phyloP scores from a whole-genome alignment of 1,284 basidiomycete species.

The Austroboletus olivaceoglutinosus region DNA sequence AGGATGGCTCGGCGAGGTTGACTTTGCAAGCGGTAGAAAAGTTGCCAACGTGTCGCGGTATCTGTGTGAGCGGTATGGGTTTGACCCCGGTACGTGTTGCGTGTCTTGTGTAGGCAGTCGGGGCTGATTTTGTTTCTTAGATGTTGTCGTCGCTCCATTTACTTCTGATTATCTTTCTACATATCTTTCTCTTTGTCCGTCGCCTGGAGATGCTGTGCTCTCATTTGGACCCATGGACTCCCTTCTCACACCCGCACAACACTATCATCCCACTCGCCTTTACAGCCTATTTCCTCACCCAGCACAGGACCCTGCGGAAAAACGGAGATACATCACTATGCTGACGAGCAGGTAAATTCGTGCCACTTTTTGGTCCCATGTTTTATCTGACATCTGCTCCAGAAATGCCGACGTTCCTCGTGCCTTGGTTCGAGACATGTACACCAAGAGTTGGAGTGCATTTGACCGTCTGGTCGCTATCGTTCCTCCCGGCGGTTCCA shows the following conservation, averaged over 20 bases:
- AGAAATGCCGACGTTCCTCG: slow-evolving; percentile 83
- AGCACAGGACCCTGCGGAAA: slow-evolving; percentile 69
- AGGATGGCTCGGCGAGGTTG: slow-evolving; percentile 75
- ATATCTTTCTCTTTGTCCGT: slow-evolving; percentile 72
- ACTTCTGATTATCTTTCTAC: slow-evolving; percentile 70
- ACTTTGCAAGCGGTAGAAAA: slow-evolving; percentile 57
- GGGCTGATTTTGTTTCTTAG: slow-evolving; percentile 34
- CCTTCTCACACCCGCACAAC: slow-evolving; percentile 67
- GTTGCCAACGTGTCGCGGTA: slow-evolving; percentile 69
- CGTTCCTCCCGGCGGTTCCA: slow-evolving; percentile 81
- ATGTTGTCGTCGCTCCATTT: slow-evolving; percentile 72
- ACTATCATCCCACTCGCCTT: slow-evolving; percentile 66
- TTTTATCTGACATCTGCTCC: slow-evolving; percentile 2
- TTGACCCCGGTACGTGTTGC: slow-evolving; percentile 59
- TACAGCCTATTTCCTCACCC: slow-evolving; percentile 75
- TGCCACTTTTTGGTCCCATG: background rate
- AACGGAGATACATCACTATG: slow-evolving; percentile 67
- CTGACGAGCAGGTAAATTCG: slow-evolving; percentile 57
- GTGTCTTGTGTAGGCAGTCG: background rate
- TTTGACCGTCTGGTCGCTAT: slow-evolving; percentile 82
- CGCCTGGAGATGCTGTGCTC: slow-evolving; percentile 65
- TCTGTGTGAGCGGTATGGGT: slow-evolving; percentile 75
- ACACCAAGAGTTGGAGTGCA: slow-evolving; percentile 86
- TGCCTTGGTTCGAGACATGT: slow-evolving; percentile 81
- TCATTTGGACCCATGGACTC: slow-evolving; percentile 78